phyloP scores from a whole-genome alignment of 2,329 filamentous ascomycete genomes.

The Aureobasidium pullulans region DNA sequence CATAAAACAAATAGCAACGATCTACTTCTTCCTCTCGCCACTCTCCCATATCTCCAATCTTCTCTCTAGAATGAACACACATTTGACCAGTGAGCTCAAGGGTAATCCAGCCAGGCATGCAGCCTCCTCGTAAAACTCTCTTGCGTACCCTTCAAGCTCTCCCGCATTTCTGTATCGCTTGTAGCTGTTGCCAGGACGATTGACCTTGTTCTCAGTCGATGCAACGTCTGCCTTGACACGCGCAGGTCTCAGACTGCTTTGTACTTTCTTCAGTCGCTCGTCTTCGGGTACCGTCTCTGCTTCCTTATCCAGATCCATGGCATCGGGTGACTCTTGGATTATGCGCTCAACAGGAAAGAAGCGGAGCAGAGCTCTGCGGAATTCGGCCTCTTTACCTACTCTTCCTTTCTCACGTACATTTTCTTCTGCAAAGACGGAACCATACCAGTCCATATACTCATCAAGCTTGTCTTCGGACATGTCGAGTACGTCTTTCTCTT shows the following conservation, averaged over 20 bases:
- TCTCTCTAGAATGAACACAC: slow-evolving; percentile 44
- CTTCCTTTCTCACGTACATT: slow-evolving; percentile 29
- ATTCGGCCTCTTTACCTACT: slow-evolving; percentile 30
- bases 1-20: not conserved
- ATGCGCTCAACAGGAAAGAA: slow-evolving; percentile 32
- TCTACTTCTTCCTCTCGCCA: slow-evolving; percentile 22
- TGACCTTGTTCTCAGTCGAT: slow-evolving; percentile 22
- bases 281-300: not conserved
- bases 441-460: slow-evolving; percentile 74
- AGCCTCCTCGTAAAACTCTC: slow-evolving; percentile 44
- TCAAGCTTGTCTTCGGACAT: slow-evolving; percentile 60
- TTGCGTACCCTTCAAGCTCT: slow-evolving; percentile 38
- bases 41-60: slow-evolving; percentile 34
- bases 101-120: slow-evolving; percentile 45
- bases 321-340: not conserved
- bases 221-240: slow-evolving; percentile 32
- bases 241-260: slow-evolving; percentile 33
- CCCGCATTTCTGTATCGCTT: slow-evolving; percentile 39
- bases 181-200: slow-evolving; percentile 46
- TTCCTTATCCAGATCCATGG: not conserved
- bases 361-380: slow-evolving; percentile 32
- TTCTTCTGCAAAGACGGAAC: slow-evolving; percentile 54
- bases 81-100: slow-evolving; percentile 42
- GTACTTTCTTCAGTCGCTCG: slow-evolving; percentile 36
- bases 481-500: slow-evolving; percentile 53